Base-by-base conservation (phyloP, 257 asterid species). In the Nicotiana knightiana region DNA sequence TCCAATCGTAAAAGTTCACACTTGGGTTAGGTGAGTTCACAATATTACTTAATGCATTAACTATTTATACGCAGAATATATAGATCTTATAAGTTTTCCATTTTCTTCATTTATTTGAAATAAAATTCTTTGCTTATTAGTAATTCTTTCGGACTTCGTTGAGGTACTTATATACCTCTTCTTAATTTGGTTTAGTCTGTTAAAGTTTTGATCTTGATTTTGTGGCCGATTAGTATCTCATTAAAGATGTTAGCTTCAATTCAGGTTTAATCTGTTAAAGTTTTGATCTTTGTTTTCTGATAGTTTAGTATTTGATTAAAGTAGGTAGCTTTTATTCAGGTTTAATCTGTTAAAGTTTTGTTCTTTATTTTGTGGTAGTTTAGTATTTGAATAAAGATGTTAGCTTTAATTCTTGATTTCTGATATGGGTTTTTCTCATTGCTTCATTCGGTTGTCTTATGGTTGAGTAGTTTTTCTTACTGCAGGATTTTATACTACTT, bases 101-200 rank as follows among this genome's bases (percentile, higher is more conserved):
- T 77, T 63, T 37, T 16, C 39, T n/a, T 62, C 28, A 1, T 67
- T 62, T 33, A 1, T 66, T 39, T 81, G 83, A 46, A 82, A 65
- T n/a, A 67, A 28, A 28, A 21, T 15, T 67, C 80, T 21, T 59
- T 57, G 4, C 4, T 28, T 28, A 28, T 28, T 28, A 28, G 32
- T 28, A 28, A 28, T 28, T 28, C 32, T 39, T 43, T 43, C 2
- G 51, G 77, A 77, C 66, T 77, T 46, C 37, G 66, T 63, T 10
- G 73, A 85, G 91, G 91, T 89, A 79, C 57, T 79, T 54, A 4
- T 21, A 12, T 17, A 12, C 33, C 6, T 39, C 15, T 17, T 51
- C 1, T 7, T 57, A 0, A 30, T 43, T 0, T 26, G 43, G 65
- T 3, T 17, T 32, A 2, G 3, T 55, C 11, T 67, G 48, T 4